Evolutionary conservation across 768 basidiomycete genomes (phyloP), one percentile per base, ranked within the genome.

Genomic region (Xanthoconium stramineum): DNA sequence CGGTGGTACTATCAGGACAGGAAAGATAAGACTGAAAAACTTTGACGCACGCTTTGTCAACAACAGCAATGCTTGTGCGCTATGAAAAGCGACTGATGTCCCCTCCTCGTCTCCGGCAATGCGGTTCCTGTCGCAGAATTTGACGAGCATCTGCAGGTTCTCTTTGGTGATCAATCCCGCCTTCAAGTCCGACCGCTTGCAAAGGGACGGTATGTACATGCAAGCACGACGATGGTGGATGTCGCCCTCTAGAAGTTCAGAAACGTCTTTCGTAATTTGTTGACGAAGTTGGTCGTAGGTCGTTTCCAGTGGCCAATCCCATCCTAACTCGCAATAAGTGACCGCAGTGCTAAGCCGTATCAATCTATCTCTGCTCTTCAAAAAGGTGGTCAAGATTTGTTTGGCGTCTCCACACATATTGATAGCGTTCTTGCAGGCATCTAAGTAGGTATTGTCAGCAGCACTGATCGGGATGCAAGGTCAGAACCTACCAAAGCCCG

Each of bases 191-290:
- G 24, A 0, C 15, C 57, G 50, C 37, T 69, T 66, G 56, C 64
- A 72, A 38, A 70, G 67, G 10, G 69, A 64, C 0, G 70, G 70
- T 6, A 70, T 32, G 42, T 57, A 72, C 6, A 59, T 61, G 60
- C 70, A 72, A 35, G 60, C 69, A 3, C 67, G 69, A 42, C 52
- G 58, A 44, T 45, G 32, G 10, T 66, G 40, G 10, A 9, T 14
- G 5, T 36, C 15, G 14, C 46, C 43, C 6, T 57, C 39, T 29
- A 70, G 57, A 20, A 72, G 57, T 4, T 19, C 46, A 9, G 59
- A 43, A 3, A 70, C 42, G 10, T 68, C 59, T 2, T 39, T 19
- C 2, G 36, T 45, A 13, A 64, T 57, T 11, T 50, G 29, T 20
- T 50, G 53, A 17, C 24, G 37, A 9, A 58, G 48, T 13, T 61